phyloP scores from a whole-genome alignment of 352 stramenopile species.

The Globisporangium parvum region DNA sequence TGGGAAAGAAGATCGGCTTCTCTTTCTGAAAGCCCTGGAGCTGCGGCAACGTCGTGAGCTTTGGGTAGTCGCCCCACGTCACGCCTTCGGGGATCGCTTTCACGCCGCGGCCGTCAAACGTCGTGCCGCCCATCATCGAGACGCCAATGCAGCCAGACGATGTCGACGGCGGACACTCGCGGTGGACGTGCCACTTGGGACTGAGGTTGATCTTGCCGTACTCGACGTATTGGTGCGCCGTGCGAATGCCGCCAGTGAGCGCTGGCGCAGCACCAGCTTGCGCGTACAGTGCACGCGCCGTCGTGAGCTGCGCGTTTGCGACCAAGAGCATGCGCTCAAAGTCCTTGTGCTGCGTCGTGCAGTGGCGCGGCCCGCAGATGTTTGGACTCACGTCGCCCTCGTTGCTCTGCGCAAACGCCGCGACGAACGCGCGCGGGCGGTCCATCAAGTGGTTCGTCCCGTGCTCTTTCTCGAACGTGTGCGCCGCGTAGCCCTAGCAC shows the following conservation, averaged over 20 bases:
- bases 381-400: slow-evolving; percentile 92
- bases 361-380: slow-evolving; percentile 70
- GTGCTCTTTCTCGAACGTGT: slow-evolving; percentile 83
- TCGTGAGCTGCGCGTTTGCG: slow-evolving; percentile 64
- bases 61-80: slow-evolving; percentile 61
- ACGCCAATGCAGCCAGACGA: slow-evolving; percentile 77
- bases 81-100: slow-evolving; percentile 54
- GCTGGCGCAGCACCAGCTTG: slow-evolving; percentile 28
- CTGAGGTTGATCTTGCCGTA: slow-evolving; percentile 56
- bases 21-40: slow-evolving; percentile 71
- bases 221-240: slow-evolving; percentile 76
- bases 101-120: slow-evolving; percentile 71
- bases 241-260: slow-evolving; percentile 35
- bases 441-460: slow-evolving; percentile 80
- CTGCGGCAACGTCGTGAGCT: slow-evolving; percentile 66
- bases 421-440: slow-evolving; percentile 82
- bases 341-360: slow-evolving; percentile 64
- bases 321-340: slow-evolving; percentile 80
- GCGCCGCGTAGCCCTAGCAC: slow-evolving; percentile 70
- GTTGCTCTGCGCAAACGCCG: slow-evolving; percentile 92
- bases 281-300: slow-evolving; percentile 50
- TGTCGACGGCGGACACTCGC: slow-evolving; percentile 57
- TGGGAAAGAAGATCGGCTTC: slow-evolving; percentile 77
- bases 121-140: slow-evolving; percentile 79
- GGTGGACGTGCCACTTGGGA: slow-evolving; percentile 61